Evolutionary conservation across 2,329 filamentous ascomycete genomes (phyloP), one percentile per base, ranked within the genome.

Genomic region (Xenoacremonium recifei): DNA sequence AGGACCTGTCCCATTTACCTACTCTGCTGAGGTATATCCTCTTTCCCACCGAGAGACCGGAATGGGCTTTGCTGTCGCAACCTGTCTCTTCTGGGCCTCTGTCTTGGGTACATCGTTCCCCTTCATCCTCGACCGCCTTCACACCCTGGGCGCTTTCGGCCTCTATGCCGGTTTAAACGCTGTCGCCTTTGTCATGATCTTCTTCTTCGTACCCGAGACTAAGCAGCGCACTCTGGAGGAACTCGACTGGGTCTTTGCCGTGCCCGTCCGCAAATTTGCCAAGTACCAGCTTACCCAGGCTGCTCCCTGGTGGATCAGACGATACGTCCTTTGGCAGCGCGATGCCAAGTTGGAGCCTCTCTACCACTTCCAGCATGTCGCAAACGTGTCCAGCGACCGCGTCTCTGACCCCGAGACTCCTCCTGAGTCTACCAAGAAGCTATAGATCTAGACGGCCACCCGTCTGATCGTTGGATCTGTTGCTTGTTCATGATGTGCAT

Each of bases 1-100:
- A 63, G 81, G 81, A 0, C 73, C 79, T 0, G 79, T 84, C 1
- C 79, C 79, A 0, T 84, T 81, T 59, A 75, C 75, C 15, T 83
- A 83, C 66, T 75, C 69, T 1, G 79, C 81, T 4, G 81, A 84
- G 55, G 79, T 82, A 11, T 84, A 82, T 60, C 81, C 81, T 1
- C 72, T 84, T 0, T 79, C 76, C 2, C 79, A 84, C 59, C 69
- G 80, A 47, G 80, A 84, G 58, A 71, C 82, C 4, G 81, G 80
- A 25, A 84, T 85, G 81, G 71, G 70, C 0, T 82, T 76, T 64
- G 78, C 79, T 5, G 80, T 84, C 1, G 77, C 79, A 3, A 82
- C 78, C 2, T 79, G 76, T 53, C 70, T 77, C 47, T 77, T 76
- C 63, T 78, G 74, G 65, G 74, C 68, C 6, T 64, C 69, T 5